Evolutionary conservation across 805 yeast species (phyloP), one percentile per base, ranked within the genome.

Genomic region (Tetrapisispora fleetii): DNA sequence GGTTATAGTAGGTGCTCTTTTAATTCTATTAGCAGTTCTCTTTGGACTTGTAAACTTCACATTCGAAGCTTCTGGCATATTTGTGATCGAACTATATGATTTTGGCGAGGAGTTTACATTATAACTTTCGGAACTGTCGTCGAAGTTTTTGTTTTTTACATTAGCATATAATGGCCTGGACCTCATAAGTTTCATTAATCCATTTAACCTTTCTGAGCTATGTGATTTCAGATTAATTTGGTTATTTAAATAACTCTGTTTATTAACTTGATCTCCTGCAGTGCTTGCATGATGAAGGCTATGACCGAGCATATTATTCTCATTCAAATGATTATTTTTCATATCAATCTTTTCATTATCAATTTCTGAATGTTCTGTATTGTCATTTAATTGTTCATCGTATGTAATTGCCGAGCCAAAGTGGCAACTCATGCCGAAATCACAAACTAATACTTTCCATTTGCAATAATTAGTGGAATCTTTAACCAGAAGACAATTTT

Each of bases 341-440:
- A 45, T 9, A 56, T 47, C 8, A 53, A 44, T 13, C 9, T 38
- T 3, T 22, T 22, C 28, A 24, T 38, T n/a, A 4, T 38, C 17
- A 3, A 24, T 14, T 11, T 2, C 22, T 8, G 30, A 4, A n/a
- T 5, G 5, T 22, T 40, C 24, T 4, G 7, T 17, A 24, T n/a
- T n/a, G 16, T 27, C 35, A n/a, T n/a, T 3, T 7, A 40, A n/a
- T 40, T 8, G 11, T 14, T 41, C 44, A 18, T 47, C 50, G n/a
- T 51, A 51, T 32, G 17, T 42, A 32, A 21, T 42, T 14, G 21
- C 47, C 14, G 38, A 5, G 2, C 49, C 54, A 50, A 47, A 54
- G 39, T 52, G 47, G 17, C 70, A 68, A 44, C 79, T 71, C 95
- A 90, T 86, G 5, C 98, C 98, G 68, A 90, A 90, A 66, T 90